These are phyloP conservation scores for Termitomyces titanicus DNA, from an alignment of 768 basidiomycete genomes.

Conservation along the genomic window DNA sequence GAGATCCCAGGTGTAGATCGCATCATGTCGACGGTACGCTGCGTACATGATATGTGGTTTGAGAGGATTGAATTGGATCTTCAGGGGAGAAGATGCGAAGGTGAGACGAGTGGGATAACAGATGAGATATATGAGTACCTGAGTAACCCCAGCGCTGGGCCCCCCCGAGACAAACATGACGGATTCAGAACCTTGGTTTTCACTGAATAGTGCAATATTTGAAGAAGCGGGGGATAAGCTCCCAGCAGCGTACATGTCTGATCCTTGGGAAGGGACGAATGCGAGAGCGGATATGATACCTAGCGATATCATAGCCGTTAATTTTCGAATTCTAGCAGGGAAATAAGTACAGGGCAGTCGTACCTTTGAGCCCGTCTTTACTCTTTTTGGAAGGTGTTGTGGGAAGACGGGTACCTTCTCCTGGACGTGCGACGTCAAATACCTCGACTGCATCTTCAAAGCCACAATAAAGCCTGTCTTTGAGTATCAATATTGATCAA, in stretches of 20 bases:
- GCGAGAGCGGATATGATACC: slow-evolving; percentile 86
- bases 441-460: slow-evolving; percentile 28
- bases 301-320: no score
- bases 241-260: slow-evolving; percentile 77
- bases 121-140: slow-evolving; percentile 33
- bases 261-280: slow-evolving; percentile 62
- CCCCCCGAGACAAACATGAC: slow-evolving; percentile 64
- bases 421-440: slow-evolving; percentile 19
- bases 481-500: neutral
- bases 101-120: neutral
- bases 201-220: slow-evolving; percentile 68
- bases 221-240: slow-evolving; percentile 52
- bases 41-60: slow-evolving; percentile 74
- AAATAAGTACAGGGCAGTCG: neutral
- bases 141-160: slow-evolving; percentile 45
- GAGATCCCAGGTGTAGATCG: slow-evolving; percentile 77
- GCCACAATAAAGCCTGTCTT: slow-evolving; percentile 20
- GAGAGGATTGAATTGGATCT: slow-evolving; percentile 78
- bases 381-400: slow-evolving; percentile 24
- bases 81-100: neutral
- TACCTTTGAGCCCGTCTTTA: slow-evolving; percentile 86
- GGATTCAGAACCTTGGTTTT: slow-evolving; percentile 49
- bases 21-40: slow-evolving; percentile 63
- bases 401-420: slow-evolving; percentile 19
- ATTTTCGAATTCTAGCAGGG: neutral